Evolutionary conservation across 805 yeast genomes (phyloP), one percentile per base, ranked within the genome.

Genomic region (Torulaspora gathmanii): DNA sequence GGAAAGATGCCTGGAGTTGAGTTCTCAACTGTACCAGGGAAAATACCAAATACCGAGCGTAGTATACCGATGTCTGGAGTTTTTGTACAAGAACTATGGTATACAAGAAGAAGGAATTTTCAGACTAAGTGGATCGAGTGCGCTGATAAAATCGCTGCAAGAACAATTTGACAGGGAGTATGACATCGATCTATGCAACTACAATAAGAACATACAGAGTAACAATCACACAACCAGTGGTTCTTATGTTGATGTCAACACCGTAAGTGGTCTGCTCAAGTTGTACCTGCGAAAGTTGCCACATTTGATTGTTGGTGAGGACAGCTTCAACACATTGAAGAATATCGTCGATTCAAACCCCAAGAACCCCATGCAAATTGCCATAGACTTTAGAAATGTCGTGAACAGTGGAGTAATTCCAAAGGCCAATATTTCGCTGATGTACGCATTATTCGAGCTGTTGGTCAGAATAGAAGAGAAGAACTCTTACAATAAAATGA

Each of bases 21-120:
- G 90, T 2, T 70, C 76, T 4, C 73, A 72, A 40, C 45, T 40
- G 6, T 60, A 64, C 19, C 65, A 61, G 37, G 58, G 61, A 62
- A 66, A 27, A 51, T 74, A 56, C 27, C 63, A 62, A 6, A 65
- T 70, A 15, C 97, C 99, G 1, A 79, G 89, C 33, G 80, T 91
- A 6, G 78, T 87, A 13, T 84, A 70, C 55, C 69, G 95, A 48
- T 88, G 96, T 58, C 58, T 90, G 27, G 83, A 79, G 45, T 86
- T 75, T 53, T 70, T 91, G 40, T 73, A 74, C 40, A 73, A 71
- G 30, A 75, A 81, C 20, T 79, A 82, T 17, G 95, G 95, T 0
- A 70, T 82, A n/a, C 77, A 77, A 50, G 93, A 87, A 63, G 95
- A 89, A 58, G 99, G 99, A 9, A 78, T 91, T 2, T 93, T 93